These are phyloP conservation scores for Citrus medica DNA, from an alignment of 345 rosid genomes.

Conservation along the genomic window DNA sequence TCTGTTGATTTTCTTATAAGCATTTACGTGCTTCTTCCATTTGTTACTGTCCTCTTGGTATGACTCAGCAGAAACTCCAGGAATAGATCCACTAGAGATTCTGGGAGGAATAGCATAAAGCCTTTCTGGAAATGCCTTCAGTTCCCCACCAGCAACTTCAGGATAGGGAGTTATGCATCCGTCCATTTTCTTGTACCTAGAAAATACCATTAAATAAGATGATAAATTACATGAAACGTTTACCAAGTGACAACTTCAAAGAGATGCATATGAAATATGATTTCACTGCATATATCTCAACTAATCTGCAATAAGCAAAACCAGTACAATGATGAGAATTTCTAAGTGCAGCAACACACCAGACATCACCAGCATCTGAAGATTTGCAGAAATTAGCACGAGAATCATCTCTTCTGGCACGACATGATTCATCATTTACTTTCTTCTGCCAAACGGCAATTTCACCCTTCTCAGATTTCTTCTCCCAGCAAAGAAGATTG, in stretches of 20 bases:
- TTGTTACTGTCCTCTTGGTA: slow-evolving; percentile 67
- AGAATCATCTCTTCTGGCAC: slow-evolving; percentile 57
- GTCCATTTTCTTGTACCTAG: slow-evolving; percentile 96
- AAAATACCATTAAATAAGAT: slow-evolving; percentile 15
- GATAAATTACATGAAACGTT: neutral
- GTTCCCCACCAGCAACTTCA: slow-evolving; percentile 62
- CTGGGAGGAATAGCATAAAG: slow-evolving; percentile 81
- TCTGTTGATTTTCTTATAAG: slow-evolving; percentile 79
- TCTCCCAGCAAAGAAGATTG: slow-evolving; percentile 94
- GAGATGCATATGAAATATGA: neutral
- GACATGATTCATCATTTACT: slow-evolving; percentile 58
- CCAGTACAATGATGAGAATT: neutral
- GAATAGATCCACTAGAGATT: slow-evolving; percentile 77
- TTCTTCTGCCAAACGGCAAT: slow-evolving; percentile 95
- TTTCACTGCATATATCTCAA: neutral
- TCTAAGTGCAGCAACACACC: slow-evolving; percentile 46
- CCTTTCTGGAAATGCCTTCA: slow-evolving; percentile 80
- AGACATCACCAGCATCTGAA: slow-evolving; percentile 70
- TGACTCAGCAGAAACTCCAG: slow-evolving; percentile 79
- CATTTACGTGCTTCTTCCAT: slow-evolving; percentile 88
- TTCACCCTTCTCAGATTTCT: slow-evolving; percentile 85
- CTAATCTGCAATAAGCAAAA: neutral
- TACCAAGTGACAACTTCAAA: neutral
- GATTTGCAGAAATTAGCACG: slow-evolving; percentile 69
- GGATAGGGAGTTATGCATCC: slow-evolving; percentile 83